A percentile compares a stretch with the other conserved stretches of the same genome.
phyloP scores from a whole-genome alignment of 495 filamentous ascomycete genomes.

The Aspergillus sclerotiicarbonarius region DNA sequence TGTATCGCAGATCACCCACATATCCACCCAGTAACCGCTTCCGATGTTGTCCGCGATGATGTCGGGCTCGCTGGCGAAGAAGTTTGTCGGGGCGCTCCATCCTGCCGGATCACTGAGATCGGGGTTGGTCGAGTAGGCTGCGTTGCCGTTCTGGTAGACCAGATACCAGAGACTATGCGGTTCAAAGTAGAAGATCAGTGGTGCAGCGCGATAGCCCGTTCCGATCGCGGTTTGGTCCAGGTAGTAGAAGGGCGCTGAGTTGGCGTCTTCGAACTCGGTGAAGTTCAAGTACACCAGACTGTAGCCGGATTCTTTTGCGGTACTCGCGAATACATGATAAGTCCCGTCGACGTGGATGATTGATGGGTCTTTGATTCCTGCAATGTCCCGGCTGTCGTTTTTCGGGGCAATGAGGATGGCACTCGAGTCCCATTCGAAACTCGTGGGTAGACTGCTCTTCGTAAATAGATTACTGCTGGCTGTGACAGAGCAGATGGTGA shows the following conservation, averaged over 20 bases:
- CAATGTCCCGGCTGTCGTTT: slow-evolving; percentile 1
- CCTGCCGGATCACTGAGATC: slow-evolving; percentile 55
- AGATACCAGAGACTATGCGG: slow-evolving; percentile 61
- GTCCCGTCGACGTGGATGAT: not conserved
- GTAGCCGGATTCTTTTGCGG: slow-evolving; percentile 2
- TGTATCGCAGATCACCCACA: slow-evolving; percentile 58
- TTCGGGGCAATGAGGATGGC: not conserved
- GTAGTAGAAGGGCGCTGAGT: slow-evolving; percentile 5
- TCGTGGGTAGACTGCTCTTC: not conserved
- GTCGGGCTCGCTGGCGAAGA: slow-evolving; percentile 48
- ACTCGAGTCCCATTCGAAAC: slow-evolving; percentile 5
- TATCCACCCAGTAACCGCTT: slow-evolving; percentile 53
- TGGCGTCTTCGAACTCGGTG: not conserved
- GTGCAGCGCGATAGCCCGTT: slow-evolving; percentile 44
- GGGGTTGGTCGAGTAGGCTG: slow-evolving; percentile 54
- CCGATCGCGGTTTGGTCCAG: slow-evolving; percentile 6
- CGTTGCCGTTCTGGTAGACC: slow-evolving; percentile 59
- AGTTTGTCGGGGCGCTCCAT: slow-evolving; percentile 52
- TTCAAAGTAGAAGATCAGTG: slow-evolving; percentile 59
- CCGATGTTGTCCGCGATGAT: slow-evolving; percentile 43
- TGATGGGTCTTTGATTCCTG: slow-evolving; percentile 3
- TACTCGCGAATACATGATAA: slow-evolving; percentile 4
- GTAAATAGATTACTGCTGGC: not conserved
- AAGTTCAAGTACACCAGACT: slow-evolving; percentile 7
- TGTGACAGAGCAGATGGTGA: not conserved